Evolutionary conservation across 441 rosid genomes (phyloP), one percentile per base, ranked within the genome.

Genomic region (Mallotus japonicus): DNA sequence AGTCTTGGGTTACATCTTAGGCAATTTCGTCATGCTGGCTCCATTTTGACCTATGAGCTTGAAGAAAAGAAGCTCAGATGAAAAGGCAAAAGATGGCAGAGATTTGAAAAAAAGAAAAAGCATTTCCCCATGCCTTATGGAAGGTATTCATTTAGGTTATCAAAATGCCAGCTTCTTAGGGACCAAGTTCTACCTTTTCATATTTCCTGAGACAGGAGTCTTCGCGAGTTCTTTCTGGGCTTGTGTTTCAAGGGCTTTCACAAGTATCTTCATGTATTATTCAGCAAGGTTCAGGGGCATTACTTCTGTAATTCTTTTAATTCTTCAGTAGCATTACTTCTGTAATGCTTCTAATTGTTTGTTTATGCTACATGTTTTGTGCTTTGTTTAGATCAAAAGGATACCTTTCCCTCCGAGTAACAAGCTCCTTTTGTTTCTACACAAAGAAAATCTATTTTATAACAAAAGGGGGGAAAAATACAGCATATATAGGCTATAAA

Each of bases 31-130:
- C 40, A 67, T 37, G 40, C 51, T 60, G 19, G 12, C 8, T 40
- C 34, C 56, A 42, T 68, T 42, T 68, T 68, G 16, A 53, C 42
- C 34, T 63, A 57, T 47, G 12, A 64, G 28, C 71, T 58, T 65
- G 65, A 16, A 20, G 42, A 64, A 46, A 7, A 59, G 22, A 68
- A 14, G 54, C 42, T 50, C 40, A 12, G 44, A 67, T 9, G 62
- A 42, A 40, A 32, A 61, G 6, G 15, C 34, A 57, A 5, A 24
- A 32, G 67, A 54, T 40, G 63, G 28, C 13, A 6, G 32, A 51
- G 46, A 47, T 54, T 54, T 62, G 47, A 44, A 44, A 44, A 44
- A 46, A 37, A 13, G 37, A 34, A 44, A 46, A 37, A 56, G 4
- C 20, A 28, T 16, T 5, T 44, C 65, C 65, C 34, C 28, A 10